Conservation (phyloP, 1,284 basidiomycete genomes). For the Pyrrhoderma noxium region DNA sequence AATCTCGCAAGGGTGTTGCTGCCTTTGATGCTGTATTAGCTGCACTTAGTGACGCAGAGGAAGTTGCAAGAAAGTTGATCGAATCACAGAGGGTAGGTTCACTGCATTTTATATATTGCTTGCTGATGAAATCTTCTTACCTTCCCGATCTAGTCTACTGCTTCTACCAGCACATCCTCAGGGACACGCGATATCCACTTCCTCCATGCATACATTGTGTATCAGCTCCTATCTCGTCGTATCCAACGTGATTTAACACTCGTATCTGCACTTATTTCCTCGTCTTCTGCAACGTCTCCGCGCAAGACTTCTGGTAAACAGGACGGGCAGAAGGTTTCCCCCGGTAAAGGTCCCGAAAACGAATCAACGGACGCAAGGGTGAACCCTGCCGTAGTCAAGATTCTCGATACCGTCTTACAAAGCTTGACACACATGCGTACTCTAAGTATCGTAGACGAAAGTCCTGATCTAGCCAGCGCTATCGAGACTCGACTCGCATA, state of each 20-base stretch:
- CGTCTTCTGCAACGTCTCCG: conserved; percentile 23
- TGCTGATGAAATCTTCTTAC: not conserved
- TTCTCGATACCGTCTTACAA: conserved; percentile 81
- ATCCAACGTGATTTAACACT: conserved; percentile 86
- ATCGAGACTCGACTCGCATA: conserved; percentile 71
- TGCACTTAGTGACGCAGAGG: conserved; percentile 83
- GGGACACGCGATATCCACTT: conserved; percentile 70
- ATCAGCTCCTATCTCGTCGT: conserved; percentile 78
- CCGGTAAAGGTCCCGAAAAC: conserved; percentile 25
- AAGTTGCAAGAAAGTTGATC: conserved; percentile 67
- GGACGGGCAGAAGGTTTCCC: not conserved
- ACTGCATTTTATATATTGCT: conserved; percentile 9
- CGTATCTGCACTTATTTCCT: conserved; percentile 51
- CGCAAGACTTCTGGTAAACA: not conserved
- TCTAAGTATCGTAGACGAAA: conserved; percentile 82
- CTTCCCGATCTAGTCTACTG: conserved; percentile 25
- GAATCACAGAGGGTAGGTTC: conserved; percentile 69
- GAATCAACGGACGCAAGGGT: conserved; percentile 57
- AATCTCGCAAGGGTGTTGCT: conserved; percentile 65
- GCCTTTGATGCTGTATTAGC: conserved; percentile 80
- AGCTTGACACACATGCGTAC: conserved; percentile 76
- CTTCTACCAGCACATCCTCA: conserved; percentile 30
- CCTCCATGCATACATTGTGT: conserved; percentile 80
- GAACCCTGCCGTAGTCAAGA: conserved; percentile 80
- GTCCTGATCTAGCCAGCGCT: conserved; percentile 68